These are phyloP conservation scores for Xylaria sp. DNA, from an alignment of 2,329 filamentous ascomycete species.

Conservation along the genomic window DNA sequence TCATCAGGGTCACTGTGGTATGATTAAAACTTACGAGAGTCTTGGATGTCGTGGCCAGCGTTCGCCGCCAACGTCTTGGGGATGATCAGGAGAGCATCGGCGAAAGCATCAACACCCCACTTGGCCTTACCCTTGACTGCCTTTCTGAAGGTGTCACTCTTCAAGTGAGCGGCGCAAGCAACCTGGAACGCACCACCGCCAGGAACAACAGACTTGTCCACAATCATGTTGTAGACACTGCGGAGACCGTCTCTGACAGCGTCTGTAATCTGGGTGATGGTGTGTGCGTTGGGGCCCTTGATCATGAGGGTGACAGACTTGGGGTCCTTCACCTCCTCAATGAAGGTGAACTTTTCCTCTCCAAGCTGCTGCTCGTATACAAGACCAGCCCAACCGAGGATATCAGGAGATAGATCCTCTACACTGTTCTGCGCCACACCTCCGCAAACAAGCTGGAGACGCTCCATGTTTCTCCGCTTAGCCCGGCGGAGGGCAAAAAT, in stretches of 20 bases:
- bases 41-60: slow-evolving; percentile 93
- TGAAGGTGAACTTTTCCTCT: slow-evolving; percentile 98
- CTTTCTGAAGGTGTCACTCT: slow-evolving; percentile 79
- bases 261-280: slow-evolving; percentile 93
- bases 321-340: slow-evolving; percentile 97
- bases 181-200: slow-evolving; percentile 95
- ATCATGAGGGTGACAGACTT: slow-evolving; percentile 97
- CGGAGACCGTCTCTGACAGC: slow-evolving; percentile 91
- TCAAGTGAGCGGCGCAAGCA: slow-evolving; percentile 80
- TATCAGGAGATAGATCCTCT: slow-evolving; percentile 80
- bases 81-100: slow-evolving; percentile 89
- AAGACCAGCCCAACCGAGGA: slow-evolving; percentile 90
- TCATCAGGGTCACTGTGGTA: background rate
- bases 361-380: slow-evolving; percentile 97
- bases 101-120: slow-evolving; percentile 90
- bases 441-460: slow-evolving; percentile 89
- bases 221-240: slow-evolving; percentile 99
- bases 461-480: slow-evolving; percentile 98
- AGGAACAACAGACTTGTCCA: slow-evolving; percentile 92
- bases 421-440: slow-evolving; percentile 92
- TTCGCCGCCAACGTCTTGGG: slow-evolving; percentile 97
- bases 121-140: slow-evolving; percentile 97
- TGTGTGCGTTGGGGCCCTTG: slow-evolving; percentile 96
- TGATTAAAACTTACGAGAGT: slow-evolving; percentile 64
- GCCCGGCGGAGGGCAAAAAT: slow-evolving; percentile 91